These are phyloP conservation scores for Chloris gayana DNA, from an alignment of 176 grass and related monocot species.

Conservation along the genomic window DNA sequence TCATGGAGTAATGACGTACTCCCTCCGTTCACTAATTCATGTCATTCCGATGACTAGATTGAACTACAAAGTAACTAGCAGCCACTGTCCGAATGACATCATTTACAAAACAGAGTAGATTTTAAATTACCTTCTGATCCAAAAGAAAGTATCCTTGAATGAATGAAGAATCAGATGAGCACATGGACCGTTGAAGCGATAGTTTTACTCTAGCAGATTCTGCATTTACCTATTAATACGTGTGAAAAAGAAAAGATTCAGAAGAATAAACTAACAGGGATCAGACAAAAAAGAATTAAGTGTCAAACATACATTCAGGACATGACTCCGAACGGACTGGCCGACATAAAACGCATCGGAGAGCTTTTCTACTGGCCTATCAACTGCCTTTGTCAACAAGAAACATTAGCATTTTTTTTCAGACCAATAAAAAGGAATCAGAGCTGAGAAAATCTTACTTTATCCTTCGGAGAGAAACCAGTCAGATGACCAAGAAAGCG, in stretches of 20 bases:
- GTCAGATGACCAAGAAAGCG: constrained; percentile 91
- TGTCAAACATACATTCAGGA: constrained; percentile 66
- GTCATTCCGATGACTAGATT: too few species aligned
- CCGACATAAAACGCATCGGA: constrained; percentile 78
- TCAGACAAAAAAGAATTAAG: constrained; percentile 15
- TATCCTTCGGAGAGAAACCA: constrained; percentile 92
- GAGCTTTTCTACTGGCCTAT: constrained; percentile 65
- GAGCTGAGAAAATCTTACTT: constrained; percentile 60
- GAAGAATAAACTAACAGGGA: constrained; percentile 22
- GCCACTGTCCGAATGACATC: too few species aligned
- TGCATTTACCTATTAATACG: constrained; percentile 57
- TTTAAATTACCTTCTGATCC: constrained; percentile 71
- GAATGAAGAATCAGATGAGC: constrained; percentile 77
- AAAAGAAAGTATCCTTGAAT: constrained; percentile 83
- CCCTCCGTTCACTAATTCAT: too few species aligned
- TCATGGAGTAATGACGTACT: constrained; percentile 17
- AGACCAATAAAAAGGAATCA: constrained; percentile 14
- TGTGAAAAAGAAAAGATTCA: constrained; percentile 19
- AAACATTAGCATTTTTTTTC: constrained; percentile 46
- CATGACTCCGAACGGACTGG: constrained; percentile 81
- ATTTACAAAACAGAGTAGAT: too few species aligned
- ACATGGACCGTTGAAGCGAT: constrained; percentile 86
- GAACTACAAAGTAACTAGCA: too few species aligned
- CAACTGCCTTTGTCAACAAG: constrained; percentile 66
- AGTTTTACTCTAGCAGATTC: constrained; percentile 85